Percentiles rank a stretch among this genome's conserved stretches.
Conservation (phyloP, 257 asterid species). For the Fraxinus cuspidata region DNA sequence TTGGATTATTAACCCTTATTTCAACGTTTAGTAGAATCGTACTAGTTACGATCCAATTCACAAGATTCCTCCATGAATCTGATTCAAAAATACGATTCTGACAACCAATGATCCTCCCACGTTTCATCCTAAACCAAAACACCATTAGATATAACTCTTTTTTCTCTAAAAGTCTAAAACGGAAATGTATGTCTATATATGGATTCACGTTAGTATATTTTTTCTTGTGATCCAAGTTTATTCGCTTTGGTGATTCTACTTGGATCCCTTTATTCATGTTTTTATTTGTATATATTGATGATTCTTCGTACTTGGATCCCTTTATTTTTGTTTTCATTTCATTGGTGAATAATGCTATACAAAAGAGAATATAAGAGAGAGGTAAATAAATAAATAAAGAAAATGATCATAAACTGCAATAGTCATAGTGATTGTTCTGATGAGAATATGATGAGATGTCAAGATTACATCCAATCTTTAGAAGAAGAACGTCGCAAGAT, state of each 20-base stretch:
- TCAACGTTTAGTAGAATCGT: no score
- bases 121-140: no score
- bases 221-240: constrained; percentile 37
- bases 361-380: background rate
- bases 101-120: no score
- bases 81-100: no score
- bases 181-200: no score
- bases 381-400: background rate
- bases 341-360: no score
- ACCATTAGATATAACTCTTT: no score
- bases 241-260: constrained; percentile 53
- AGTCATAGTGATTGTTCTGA: constrained; percentile 36
- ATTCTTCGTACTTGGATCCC: constrained; percentile 37
- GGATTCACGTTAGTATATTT: background rate
- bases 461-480: constrained; percentile 57
- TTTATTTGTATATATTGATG: background rate
- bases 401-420: constrained; percentile 43
- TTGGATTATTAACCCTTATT: no score
- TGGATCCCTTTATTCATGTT: constrained; percentile 61
- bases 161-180: no score
- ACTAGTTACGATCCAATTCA: no score
- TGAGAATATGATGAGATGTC: constrained; percentile 55
- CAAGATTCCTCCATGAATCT: no score
- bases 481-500: constrained; percentile 82
- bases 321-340: constrained; percentile 16